phyloP scores from a whole-genome alignment of 441 rosid genomes.

The Mallotus repandus region DNA sequence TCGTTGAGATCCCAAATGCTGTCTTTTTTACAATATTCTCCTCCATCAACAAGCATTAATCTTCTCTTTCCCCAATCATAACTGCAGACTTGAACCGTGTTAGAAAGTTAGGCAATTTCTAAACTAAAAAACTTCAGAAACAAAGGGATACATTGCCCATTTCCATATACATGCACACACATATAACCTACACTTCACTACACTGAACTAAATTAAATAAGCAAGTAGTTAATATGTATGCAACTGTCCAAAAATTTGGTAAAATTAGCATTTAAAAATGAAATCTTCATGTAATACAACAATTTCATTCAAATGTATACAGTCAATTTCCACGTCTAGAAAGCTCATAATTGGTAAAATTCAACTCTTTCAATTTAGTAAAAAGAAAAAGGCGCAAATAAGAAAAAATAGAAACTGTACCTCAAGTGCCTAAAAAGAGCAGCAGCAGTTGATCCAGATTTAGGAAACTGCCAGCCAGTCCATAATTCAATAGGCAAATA shows the following conservation, averaged over 20 bases:
- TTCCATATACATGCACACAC: not conserved
- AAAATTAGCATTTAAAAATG: too few relatives aligned
- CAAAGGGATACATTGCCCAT: not conserved
- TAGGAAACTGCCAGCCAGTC: slow-evolving; percentile 88
- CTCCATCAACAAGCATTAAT: slow-evolving; percentile 41
- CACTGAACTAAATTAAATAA: not conserved
- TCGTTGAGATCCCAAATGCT: slow-evolving; percentile 62
- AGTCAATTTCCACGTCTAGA: too few relatives aligned
- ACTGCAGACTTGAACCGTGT: slow-evolving; percentile 49
- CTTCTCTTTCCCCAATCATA: slow-evolving; percentile 82
- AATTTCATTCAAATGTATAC: too few relatives aligned
- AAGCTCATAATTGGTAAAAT: too few relatives aligned
- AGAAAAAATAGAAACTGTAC: slow-evolving; percentile 21
- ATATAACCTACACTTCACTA: too few relatives aligned
- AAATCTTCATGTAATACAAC: too few relatives aligned
- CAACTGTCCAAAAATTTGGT: too few relatives aligned
- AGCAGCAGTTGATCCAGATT: slow-evolving; percentile 51
- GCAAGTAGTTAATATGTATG: too few relatives aligned
- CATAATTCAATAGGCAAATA: slow-evolving; percentile 60
- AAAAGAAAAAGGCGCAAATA: not conserved
- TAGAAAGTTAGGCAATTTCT: slow-evolving; percentile 5
- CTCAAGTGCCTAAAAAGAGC: slow-evolving; percentile 73
- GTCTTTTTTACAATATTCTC: slow-evolving; percentile 29
- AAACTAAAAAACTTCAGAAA: not conserved
- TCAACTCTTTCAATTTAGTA: too few relatives aligned